A percentile compares a stretch with the other conserved stretches of the same genome.
phyloP scores from a whole-genome alignment of 2,329 filamentous ascomycete species.

The Botrytis elliptica region DNA sequence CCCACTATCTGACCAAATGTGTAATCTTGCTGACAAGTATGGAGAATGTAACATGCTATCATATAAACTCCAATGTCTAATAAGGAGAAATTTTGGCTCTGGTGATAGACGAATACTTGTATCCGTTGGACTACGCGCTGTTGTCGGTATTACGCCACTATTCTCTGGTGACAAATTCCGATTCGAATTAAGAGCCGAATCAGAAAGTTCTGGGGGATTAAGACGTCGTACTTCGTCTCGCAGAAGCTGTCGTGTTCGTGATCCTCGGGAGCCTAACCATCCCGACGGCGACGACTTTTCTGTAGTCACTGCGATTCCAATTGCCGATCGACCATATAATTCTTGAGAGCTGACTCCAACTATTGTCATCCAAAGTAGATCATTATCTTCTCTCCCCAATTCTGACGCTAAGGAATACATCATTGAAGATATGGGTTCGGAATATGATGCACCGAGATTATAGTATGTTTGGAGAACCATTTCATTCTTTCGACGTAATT shows the following conservation, averaged over 20 bases:
- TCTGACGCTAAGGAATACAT: conserved; percentile 94
- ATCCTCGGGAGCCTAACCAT: conserved; percentile 80
- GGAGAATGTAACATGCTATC: conserved; percentile 98
- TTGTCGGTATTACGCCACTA: conserved; percentile 83
- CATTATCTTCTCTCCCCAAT: conserved; percentile 93
- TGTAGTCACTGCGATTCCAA: conserved; percentile 67
- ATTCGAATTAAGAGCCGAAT: conserved; percentile 55
- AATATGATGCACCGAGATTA: conserved; percentile 81
- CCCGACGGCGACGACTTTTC: conserved; percentile 60
- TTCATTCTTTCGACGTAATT: conserved; percentile 76
- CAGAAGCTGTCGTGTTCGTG: conserved; percentile 79
- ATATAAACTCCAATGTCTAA: conserved; percentile 95
- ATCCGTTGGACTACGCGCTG: conserved; percentile 84
- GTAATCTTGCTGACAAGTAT: conserved; percentile 85
- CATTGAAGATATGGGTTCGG: conserved; percentile 91
- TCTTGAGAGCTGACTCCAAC: conserved; percentile 94
- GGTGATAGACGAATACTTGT: conserved; percentile 89
- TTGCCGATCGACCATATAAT: conserved; percentile 81
- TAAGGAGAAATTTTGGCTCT: conserved; percentile 87
- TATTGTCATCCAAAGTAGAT: conserved; percentile 91
- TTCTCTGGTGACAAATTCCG: conserved; percentile 63
- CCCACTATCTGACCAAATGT: conserved; percentile 91
- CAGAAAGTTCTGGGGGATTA: conserved; percentile 71
- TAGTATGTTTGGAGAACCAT: conserved; percentile 78
- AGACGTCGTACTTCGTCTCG: conserved; percentile 91